These are phyloP conservation scores for Cicer bijugum DNA, from an alignment of 306 rosid genomes.

Conservation along the genomic window DNA sequence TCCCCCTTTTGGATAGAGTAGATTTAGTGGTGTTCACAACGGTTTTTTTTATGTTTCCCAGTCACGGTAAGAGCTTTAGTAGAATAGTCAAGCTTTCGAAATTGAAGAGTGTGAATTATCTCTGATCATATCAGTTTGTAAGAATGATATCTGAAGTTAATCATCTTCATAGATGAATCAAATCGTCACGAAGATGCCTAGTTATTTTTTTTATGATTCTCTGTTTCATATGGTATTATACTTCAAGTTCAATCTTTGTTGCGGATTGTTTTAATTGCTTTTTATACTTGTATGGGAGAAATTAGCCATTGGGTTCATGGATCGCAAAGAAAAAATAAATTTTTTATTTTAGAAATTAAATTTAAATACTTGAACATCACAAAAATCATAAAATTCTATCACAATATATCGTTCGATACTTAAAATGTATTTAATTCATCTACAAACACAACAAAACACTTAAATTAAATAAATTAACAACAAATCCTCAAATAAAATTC, in stretches of 20 bases:
- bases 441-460: too few species aligned
- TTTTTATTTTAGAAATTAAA: too few species aligned
- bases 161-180: constrained; percentile 45
- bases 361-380: too few species aligned
- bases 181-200: constrained; percentile 14
- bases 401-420: too few species aligned
- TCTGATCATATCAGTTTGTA: constrained; percentile 63
- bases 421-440: too few species aligned
- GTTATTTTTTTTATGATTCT: constrained; percentile 19
- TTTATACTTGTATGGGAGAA: not conserved
- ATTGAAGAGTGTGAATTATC: constrained; percentile 62
- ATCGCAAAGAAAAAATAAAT: too few species aligned
- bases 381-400: too few species aligned
- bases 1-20: constrained; percentile 44
- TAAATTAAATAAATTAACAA: too few species aligned
- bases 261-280: constrained; percentile 23
- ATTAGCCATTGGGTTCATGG: not conserved
- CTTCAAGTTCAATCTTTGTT: constrained; percentile 7
- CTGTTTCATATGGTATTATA: not conserved
- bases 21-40: constrained; percentile 47
- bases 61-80: constrained; percentile 48
- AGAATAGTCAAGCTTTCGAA: constrained; percentile 50
- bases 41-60: constrained; percentile 47
- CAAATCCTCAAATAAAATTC: too few species aligned
- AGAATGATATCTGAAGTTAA: constrained; percentile 47